Percentiles rank a stretch among this genome's conserved stretches.
phyloP scores from a whole-genome alignment of 495 filamentous ascomycete species.

The Talaromyces trachyspermus region DNA sequence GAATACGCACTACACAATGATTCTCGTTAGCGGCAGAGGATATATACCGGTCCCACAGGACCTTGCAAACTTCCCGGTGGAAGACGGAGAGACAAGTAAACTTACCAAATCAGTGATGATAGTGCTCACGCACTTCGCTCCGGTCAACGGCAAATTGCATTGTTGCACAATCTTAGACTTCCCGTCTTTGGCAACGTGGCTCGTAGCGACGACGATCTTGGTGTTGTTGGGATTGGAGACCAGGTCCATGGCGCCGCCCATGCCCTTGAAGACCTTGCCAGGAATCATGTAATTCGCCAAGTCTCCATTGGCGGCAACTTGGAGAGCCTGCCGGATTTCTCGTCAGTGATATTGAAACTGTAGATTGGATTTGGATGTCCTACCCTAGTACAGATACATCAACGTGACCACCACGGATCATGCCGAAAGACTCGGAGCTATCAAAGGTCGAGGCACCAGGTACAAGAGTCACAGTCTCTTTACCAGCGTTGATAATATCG shows the following conservation, averaged over 20 bases:
- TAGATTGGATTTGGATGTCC: constrained; percentile 5
- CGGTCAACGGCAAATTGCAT: constrained; percentile 81
- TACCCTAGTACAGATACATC: constrained; percentile 76
- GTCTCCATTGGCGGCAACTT: constrained; percentile 76
- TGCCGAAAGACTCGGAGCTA: constrained; percentile 82
- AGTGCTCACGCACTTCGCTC: constrained; percentile 72
- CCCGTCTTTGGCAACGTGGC: constrained; percentile 86
- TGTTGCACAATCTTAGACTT: constrained; percentile 79
- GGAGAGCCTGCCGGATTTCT: constrained; percentile 54
- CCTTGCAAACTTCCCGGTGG: too few relatives aligned
- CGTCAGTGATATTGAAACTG: background rate
- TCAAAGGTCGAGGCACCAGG: constrained; percentile 78
- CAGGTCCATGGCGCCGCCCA: constrained; percentile 94
- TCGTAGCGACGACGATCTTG: constrained; percentile 89
- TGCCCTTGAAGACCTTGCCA: constrained; percentile 84
- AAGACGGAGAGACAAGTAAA: constrained; percentile 16
- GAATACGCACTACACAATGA: constrained; percentile 64
- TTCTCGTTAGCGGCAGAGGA: too few relatives aligned
- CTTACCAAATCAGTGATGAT: constrained; percentile 88
- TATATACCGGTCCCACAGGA: too few relatives aligned
- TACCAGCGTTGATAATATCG: constrained; percentile 90
- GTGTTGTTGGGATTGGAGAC: constrained; percentile 77
- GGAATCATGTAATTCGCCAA: constrained; percentile 90
- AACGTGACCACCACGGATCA: constrained; percentile 83
- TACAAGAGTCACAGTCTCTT: constrained; percentile 83